Conservation (phyloP, 192 early-diverging fungal species). For the Podila epigama region DNA sequence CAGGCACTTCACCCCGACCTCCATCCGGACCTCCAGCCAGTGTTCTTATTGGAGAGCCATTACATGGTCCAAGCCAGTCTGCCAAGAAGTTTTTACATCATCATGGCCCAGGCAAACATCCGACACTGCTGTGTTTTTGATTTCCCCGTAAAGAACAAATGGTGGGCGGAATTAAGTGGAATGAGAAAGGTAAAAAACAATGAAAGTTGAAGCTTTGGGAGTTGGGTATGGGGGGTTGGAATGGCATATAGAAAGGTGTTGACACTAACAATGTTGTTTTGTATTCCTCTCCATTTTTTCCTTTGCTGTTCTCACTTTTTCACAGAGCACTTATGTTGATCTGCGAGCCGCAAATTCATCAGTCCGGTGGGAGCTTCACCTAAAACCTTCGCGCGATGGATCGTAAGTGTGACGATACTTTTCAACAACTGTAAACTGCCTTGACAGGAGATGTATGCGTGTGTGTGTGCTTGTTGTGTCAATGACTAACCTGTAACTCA, state of each 20-base stretch:
- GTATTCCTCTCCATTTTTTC: neutral
- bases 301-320: neutral
- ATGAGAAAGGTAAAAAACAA: conserved; percentile 61
- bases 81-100: conserved; percentile 64
- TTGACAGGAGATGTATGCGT: neutral
- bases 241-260: neutral
- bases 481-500: too few relatives aligned
- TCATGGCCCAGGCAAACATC: conserved; percentile 60
- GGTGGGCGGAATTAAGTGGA: conserved; percentile 71
- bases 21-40: conserved; percentile 43
- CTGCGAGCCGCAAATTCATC: conserved; percentile 54
- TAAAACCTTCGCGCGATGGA: conserved; percentile 70
- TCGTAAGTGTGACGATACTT: conserved; percentile 56
- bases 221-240: too few relatives aligned
- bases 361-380: conserved; percentile 70
- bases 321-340: conserved; percentile 60
- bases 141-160: conserved; percentile 63
- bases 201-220: too few relatives aligned
- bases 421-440: neutral
- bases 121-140: conserved; percentile 68
- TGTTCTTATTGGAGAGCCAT: conserved; percentile 49
- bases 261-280: conserved; percentile 1
- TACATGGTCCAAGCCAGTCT: conserved; percentile 55
- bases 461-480: too few relatives aligned
- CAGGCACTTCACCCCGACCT: too few relatives aligned